Base-by-base conservation (phyloP, 352 stramenopile genomes). In the Phytopythium ostracodes region DNA sequence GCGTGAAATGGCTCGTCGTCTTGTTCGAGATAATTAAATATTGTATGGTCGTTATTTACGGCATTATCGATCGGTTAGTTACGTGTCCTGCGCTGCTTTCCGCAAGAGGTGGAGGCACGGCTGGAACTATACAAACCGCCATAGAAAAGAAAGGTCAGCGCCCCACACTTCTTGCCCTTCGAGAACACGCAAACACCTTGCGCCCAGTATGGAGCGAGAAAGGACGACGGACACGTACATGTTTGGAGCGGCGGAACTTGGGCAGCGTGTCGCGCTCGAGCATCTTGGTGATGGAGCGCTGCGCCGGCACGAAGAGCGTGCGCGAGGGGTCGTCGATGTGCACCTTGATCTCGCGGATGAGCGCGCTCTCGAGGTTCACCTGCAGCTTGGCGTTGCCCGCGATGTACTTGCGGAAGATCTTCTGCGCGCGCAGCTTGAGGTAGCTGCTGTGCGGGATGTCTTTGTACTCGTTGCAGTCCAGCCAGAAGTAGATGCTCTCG, bases 401-500 rank as follows among this genome's bases (percentile, higher is more conserved):
- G 63, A 89, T 91, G 68, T 91, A 91, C 66, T 91, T 91, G 57
- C 81, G 77, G 56, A 77, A 91, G 49, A 91, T 91, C 62, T 91
- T 91, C 60, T 91, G 81, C 3, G 81, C 79, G 18, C 81, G 73
- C n/a, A 89, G 63, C 58, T 87, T 88, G 57, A 91, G 73, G 62
- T 91, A 91, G 44, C 72, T 87, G 49, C 72, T 71, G 63, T 91
- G 81, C 20, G 81, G 79, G 35, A 89, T 91, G 58, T 87, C 76
- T 62, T 91, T 89, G 67, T 80, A 91, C 66, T 91, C 79, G 71
- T 88, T 87, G 77, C 81, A 91, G 56, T 91, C 81, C 42, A 91
- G 76, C 81, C 81, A 91, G 63, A 91, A 91, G 81, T 89, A 91
- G 58, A 91, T 88, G 57, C 79, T 91, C 55, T 91, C 81, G 6